Evolutionary conservation across 768 basidiomycete genomes (phyloP), one percentile per base, ranked within the genome.

Genomic region (Serendipita sp.): DNA sequence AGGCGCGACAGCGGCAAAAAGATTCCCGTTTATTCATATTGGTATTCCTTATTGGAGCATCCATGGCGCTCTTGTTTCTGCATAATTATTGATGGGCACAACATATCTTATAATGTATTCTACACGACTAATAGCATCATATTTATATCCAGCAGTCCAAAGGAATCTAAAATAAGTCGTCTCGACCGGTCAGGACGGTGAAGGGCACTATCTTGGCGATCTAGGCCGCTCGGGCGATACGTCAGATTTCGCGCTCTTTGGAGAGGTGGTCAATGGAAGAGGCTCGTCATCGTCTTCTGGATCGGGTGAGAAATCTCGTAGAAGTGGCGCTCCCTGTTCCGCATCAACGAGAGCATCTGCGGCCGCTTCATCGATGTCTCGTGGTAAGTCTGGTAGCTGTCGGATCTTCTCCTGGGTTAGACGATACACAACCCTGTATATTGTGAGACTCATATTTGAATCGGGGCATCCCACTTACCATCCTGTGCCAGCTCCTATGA

Each of bases 1-100:
- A 93, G 76, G 95, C 96, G 15, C 84, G 84, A 73, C 80, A 90
- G 73, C 79, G 93, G 65, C 88, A 87, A 35, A 85, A 88, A 69
- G 94, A 96, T 69, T 83, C 89, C 45, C 79, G 96, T 73, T 76
- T 93, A 68, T 98, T 91, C 76, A 82, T 99, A 68, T 76, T 99
- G 45, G 76, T 96, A 24, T 97, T 99, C 75, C 80, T 99, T 65
- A 77, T 98, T 45, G 92, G 94, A 16, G 92, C 95, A 5, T 92
- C 88, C 73, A 74, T 96, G 68, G 92, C 91, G 56, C 73, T 99
- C 68, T 77, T 99, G 51, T 99, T 97, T 80, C 75, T 98, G 69
- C 93, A 98, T 74, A 86, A 87, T 75, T 97, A 96, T 75, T 90
- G 76, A 56, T 45, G n/a, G 30, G 45, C 53, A 32, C 56, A 41